Evolutionary conservation across 345 rosid genomes (phyloP).

Genomic region (Clausena lansium): DNA sequence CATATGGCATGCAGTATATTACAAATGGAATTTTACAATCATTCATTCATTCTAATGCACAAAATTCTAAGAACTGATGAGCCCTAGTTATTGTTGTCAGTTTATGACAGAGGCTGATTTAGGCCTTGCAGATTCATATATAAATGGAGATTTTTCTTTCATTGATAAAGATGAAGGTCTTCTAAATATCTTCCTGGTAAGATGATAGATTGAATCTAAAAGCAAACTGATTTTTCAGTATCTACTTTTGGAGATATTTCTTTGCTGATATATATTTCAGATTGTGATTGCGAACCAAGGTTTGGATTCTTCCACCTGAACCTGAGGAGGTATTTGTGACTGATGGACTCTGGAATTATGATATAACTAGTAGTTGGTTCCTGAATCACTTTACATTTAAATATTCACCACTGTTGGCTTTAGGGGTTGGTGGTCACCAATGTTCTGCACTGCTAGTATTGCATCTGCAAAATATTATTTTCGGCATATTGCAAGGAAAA

Average conservation of each 20-base stretch:
- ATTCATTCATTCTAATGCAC: not conserved
- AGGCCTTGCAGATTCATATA: conserved; percentile 87
- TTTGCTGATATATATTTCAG: conserved; percentile 47
- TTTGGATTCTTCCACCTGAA: conserved; percentile 31
- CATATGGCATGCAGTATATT: not conserved
- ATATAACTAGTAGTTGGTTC: not conserved
- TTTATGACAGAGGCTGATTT: conserved; percentile 58
- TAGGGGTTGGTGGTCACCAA: conserved; percentile 99
- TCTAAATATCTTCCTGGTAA: conserved; percentile 67
- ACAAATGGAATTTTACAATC: not conserved
- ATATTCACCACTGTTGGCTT: not conserved
- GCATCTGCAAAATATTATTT: conserved; percentile 78
- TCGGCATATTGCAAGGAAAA: conserved; percentile 69
- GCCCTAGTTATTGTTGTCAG: not conserved
- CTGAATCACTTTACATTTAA: not conserved
- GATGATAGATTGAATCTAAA: not conserved
- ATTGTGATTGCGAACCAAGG: conserved; percentile 78
- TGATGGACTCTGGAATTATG: not conserved
- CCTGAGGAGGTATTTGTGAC: conserved; percentile 54
- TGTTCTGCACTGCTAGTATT: conserved; percentile 65
- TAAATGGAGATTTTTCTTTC: conserved; percentile 83
- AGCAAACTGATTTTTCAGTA: not conserved
- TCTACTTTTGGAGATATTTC: conserved; percentile 56
- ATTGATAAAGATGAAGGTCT: conserved; percentile 77
- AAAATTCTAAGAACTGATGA: not conserved